Base-by-base conservation (phyloP, 768 basidiomycete species). In the Mycena leptocephala region DNA sequence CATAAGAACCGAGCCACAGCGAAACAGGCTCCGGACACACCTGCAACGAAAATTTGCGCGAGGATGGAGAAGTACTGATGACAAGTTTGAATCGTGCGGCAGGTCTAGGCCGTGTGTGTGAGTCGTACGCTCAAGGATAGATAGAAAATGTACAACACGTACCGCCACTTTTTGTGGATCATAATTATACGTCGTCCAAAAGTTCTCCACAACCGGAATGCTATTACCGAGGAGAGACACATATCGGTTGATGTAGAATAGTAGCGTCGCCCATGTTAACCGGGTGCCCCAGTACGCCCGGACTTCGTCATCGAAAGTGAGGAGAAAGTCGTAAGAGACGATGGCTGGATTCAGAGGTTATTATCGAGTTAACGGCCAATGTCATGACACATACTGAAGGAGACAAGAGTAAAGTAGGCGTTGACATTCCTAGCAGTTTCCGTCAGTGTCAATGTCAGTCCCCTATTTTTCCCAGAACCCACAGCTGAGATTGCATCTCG, bases 41-140 rank as follows among this genome's bases (percentile, higher is more conserved):
- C 78, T 28, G 83, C 85, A 28, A 86, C 82, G 35, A 85, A 72
- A 24, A 82, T 33, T 66, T 88, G 87, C n/a, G 84, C 80, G 10
- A 79, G 70, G 24, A 87, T 75, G 8, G 82, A 76, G 14, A 84
- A 81, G 70, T 80, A 85, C 66, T 85, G 85, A 67, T 88, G 87
- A 62, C 82, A 87, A 0, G 78, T 73, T 58, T 85, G 83, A 11
- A 88, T 68, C 3, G 41, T 51, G 14, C 75, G 77, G 71, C 87
- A 88, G 1, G 35, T n/a, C 59, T 61, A 11, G 16, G 48, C 16
- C 26, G 9, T 30, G 26, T n/a, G n/a, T 41, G 22, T 16, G 16
- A 37, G 33, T 35, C 6, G 43, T 18, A 56, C 46, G 67, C 68
- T 48, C 53, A 51, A 11, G 11, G 30, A 20, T 39, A 14, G 41